A percentile compares a stretch with the other conserved stretches of the same genome.
These are phyloP conservation scores for Eucalyptus tenuipes DNA, from an alignment of 345 rosid species.

Conservation along the genomic window DNA sequence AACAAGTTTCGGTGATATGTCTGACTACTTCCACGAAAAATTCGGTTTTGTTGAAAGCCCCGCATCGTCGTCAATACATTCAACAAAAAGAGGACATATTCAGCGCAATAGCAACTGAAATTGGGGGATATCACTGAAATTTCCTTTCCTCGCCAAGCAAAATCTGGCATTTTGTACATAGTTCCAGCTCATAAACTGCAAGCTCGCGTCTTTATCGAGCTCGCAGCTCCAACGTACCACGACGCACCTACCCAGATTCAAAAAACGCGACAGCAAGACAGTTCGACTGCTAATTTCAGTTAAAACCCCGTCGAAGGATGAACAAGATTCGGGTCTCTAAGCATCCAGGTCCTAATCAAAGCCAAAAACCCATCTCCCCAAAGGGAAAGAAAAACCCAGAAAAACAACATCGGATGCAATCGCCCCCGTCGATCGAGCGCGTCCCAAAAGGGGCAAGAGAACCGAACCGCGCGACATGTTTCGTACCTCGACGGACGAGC, in stretches of 20 bases:
- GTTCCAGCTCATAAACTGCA: background rate
- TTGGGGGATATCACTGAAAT: background rate
- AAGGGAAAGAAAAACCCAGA: background rate
- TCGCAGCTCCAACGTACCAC: background rate
- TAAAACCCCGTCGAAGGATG: background rate
- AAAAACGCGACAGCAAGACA: background rate
- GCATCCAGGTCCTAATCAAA: background rate
- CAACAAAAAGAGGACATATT: background rate
- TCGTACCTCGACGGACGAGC: constrained; percentile 72
- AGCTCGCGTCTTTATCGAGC: background rate
- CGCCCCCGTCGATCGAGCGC: background rate
- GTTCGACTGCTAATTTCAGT: background rate
- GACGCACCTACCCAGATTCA: background rate
- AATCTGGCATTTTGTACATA: background rate
- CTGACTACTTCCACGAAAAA: background rate
- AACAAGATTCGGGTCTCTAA: background rate
- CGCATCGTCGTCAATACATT: background rate
- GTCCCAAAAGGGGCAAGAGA: background rate
- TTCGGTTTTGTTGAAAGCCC: background rate
- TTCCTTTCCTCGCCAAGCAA: background rate
- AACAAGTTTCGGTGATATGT: background rate
- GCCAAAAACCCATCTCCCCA: background rate
- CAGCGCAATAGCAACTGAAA: background rate
- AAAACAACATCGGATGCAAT: background rate
- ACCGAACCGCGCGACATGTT: too few relatives aligned